Conservation (phyloP, 345 rosid genomes). For the Erysimum cheiranthoides region DNA sequence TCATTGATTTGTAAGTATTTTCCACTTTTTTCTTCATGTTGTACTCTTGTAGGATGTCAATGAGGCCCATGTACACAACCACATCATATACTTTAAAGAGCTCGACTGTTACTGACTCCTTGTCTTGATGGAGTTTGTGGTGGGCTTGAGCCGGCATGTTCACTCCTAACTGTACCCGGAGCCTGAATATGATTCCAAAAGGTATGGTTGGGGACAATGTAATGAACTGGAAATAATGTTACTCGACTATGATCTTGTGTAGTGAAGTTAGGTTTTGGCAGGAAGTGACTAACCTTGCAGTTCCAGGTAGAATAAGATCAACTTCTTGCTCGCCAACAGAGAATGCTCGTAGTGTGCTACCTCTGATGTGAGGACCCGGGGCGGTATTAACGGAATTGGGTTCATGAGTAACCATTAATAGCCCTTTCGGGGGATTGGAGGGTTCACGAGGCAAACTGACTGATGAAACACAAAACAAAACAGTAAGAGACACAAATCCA, state of each 20-base stretch:
- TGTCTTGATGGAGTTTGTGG: slow-evolving; percentile 56
- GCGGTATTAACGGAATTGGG: slow-evolving; percentile 66
- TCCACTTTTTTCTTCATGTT: slow-evolving; percentile 76
- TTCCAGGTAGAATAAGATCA: slow-evolving; percentile 85
- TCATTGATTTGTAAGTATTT: slow-evolving; percentile 69
- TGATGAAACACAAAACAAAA: slow-evolving; percentile 30
- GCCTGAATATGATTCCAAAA: slow-evolving; percentile 51
- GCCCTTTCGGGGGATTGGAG: slow-evolving; percentile 67
- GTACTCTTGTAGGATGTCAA: slow-evolving; percentile 89
- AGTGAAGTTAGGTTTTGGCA: neutral
- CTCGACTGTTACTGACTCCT: slow-evolving; percentile 58
- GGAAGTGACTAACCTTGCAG: slow-evolving; percentile 64
- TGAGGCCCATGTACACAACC: slow-evolving; percentile 91
- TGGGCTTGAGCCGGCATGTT: slow-evolving; percentile 98
- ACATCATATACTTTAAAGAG: slow-evolving; percentile 87
- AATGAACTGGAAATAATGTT: neutral
- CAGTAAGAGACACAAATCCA: slow-evolving; percentile 22
- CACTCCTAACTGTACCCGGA: slow-evolving; percentile 93
- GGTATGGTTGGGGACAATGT: neutral
- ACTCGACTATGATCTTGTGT: neutral
- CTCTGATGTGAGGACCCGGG: slow-evolving; percentile 92
- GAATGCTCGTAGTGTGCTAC: slow-evolving; percentile 70
- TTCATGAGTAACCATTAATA: slow-evolving; percentile 77
- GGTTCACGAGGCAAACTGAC: slow-evolving; percentile 56
- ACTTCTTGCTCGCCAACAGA: slow-evolving; percentile 82